Percentiles rank a stretch among this genome's conserved stretches.
These are phyloP conservation scores for Pisolithus microcarpus DNA, from an alignment of 768 basidiomycete genomes.

Conservation along the genomic window DNA sequence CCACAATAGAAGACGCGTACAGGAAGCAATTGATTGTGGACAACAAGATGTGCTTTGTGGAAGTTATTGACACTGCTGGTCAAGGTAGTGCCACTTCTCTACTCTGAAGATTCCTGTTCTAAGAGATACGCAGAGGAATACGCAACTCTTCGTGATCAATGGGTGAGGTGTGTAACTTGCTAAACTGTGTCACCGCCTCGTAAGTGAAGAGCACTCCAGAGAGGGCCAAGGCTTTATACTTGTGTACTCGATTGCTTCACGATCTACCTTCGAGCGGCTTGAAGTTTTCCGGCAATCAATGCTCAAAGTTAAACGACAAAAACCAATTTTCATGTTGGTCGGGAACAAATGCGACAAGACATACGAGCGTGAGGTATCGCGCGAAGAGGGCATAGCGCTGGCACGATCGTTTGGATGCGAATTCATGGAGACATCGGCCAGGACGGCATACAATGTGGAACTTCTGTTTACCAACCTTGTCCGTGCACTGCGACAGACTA, in stretches of 20 bases:
- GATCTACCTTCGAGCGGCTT: conserved; percentile 83
- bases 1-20: conserved; percentile 98
- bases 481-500: conserved; percentile 69
- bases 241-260: conserved; percentile 94
- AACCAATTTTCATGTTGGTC: conserved; percentile 87
- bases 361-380: conserved; percentile 85
- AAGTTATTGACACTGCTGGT: conserved; percentile 95
- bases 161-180: conserved; percentile 73
- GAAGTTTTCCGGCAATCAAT: conserved; percentile 88
- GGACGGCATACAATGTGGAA: conserved; percentile 90
- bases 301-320: conserved; percentile 77
- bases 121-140: conserved; percentile 72
- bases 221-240: conserved; percentile 98
- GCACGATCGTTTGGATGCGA: conserved; percentile 85
- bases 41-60: conserved; percentile 91
- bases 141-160: conserved; percentile 92
- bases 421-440: conserved; percentile 95
- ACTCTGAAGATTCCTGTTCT: conserved; percentile 11
- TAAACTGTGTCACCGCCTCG: conserved; percentile 3
- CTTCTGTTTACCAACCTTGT: conserved; percentile 84
- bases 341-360: conserved; percentile 95
- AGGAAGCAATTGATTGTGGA: conserved; percentile 92
- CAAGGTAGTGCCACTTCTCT: conserved; percentile 58
- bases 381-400: conserved; percentile 77
- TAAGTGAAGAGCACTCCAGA: conserved; percentile 33